Percentiles rank a stretch among this genome's conserved stretches.
Evolutionary conservation across 2,329 filamentous ascomycete species (phyloP).

Genomic region (Clonostachys chloroleuca): DNA sequence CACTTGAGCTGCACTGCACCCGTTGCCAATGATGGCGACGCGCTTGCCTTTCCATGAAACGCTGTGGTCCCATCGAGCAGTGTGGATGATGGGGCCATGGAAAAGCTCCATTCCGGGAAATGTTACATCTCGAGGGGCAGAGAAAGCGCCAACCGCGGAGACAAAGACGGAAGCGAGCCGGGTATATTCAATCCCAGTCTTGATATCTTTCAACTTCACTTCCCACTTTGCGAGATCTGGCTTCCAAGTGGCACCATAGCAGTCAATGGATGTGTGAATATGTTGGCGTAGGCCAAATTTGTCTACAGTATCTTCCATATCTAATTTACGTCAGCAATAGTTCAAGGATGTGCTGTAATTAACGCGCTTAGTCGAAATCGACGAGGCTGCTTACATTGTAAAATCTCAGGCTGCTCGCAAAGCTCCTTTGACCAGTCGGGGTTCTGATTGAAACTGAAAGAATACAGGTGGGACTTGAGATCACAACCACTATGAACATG

Average conservation of each 20-base stretch:
- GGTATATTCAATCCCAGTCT: conserved; percentile 8
- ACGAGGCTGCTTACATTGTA: conserved; percentile 13
- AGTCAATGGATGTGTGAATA: conserved; percentile 10
- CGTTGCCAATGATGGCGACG: conserved; percentile 28
- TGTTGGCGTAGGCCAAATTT: conserved; percentile 13
- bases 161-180: conserved; percentile 11
- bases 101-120: conserved; percentile 23
- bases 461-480: conserved; percentile 24
- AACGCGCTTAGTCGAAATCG: too few relatives aligned
- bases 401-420: conserved; percentile 25
- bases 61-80: conserved; percentile 23
- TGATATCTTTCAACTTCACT: conserved; percentile 9
- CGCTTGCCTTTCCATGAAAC: conserved; percentile 18
- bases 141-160: conserved; percentile 18
- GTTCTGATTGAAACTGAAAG: conserved; percentile 33
- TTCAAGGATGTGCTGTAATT: too few relatives aligned
- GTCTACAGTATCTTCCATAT: conserved; percentile 6
- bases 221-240: conserved; percentile 8
- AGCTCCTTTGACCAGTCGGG: conserved; percentile 28
- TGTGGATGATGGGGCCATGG: conserved; percentile 25
- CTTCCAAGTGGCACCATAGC: conserved; percentile 12
- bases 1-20: conserved; percentile 26
- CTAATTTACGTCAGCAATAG: neutral
- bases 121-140: conserved; percentile 12
- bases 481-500: conserved; percentile 6